A percentile compares a stretch with the other conserved stretches of the same genome.
These are phyloP conservation scores for Mayamaea pseudoterrestris DNA, from an alignment of 108 stramenopile species.

Conservation along the genomic window DNA sequence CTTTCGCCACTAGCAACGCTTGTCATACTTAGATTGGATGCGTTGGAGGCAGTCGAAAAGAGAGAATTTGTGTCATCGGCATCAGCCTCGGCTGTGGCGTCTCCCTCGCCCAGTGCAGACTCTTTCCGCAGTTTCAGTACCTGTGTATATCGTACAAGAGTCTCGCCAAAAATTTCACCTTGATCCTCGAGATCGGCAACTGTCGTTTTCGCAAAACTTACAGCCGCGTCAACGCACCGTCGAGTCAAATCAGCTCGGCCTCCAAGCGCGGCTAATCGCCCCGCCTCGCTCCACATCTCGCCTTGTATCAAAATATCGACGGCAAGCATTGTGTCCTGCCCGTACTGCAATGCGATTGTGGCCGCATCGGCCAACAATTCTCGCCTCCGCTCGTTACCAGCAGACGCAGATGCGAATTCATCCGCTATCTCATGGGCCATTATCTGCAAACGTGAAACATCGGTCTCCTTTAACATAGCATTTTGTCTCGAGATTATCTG, in stretches of 20 bases:
- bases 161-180: slow-evolving; percentile 30
- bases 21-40: slow-evolving; percentile 43
- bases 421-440: slow-evolving; percentile 7
- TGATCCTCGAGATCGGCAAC: slow-evolving; percentile 55
- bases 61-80: slow-evolving; percentile 57
- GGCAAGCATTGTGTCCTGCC: slow-evolving; percentile 45
- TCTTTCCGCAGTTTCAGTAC: slow-evolving; percentile 57
- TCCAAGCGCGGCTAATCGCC: slow-evolving; percentile 29
- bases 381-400: background rate
- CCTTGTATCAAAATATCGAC: slow-evolving; percentile 58
- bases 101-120: slow-evolving; percentile 26
- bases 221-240: slow-evolving; percentile 38
- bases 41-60: slow-evolving; percentile 61
- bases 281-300: slow-evolving; percentile 59
- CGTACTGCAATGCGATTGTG: slow-evolving; percentile 65
- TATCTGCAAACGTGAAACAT: too few species aligned
- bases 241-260: slow-evolving; percentile 24
- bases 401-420: slow-evolving; percentile 1
- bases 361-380: slow-evolving; percentile 32
- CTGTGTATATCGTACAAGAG: slow-evolving; percentile 41
- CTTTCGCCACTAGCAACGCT: slow-evolving; percentile 38
- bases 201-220: slow-evolving; percentile 34
- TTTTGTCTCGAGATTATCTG: slow-evolving; percentile 3
- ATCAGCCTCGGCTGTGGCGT: slow-evolving; percentile 14
- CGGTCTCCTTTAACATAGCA: background rate